These are phyloP conservation scores for Elaeis oleifera DNA, from an alignment of 202 grass and related monocot genomes.

Conservation along the genomic window DNA sequence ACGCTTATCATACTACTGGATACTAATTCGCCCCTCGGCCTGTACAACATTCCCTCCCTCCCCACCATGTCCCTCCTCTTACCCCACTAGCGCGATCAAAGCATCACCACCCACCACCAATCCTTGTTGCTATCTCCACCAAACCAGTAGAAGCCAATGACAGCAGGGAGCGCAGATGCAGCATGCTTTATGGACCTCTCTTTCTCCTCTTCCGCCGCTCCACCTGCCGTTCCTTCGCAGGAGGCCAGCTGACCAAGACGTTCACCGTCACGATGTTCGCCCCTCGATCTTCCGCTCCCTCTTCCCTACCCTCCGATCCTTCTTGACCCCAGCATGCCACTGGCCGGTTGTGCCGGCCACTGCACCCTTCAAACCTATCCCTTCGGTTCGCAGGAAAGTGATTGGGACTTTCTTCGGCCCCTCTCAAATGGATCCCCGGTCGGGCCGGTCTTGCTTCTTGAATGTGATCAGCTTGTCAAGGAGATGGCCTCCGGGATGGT, in stretches of 20 bases:
- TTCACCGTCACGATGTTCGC: background rate
- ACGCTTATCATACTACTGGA: too few species aligned
- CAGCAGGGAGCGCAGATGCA: too few species aligned
- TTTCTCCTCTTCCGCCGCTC: background rate
- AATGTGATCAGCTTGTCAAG: slow-evolving; percentile 6
- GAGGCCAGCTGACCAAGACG: background rate
- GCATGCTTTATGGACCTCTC: too few species aligned
- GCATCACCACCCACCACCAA: too few species aligned
- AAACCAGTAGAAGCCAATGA: too few species aligned
- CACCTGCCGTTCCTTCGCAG: background rate
- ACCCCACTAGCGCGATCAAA: too few species aligned
- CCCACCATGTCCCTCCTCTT: too few species aligned
- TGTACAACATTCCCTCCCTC: too few species aligned
- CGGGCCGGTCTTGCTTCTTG: slow-evolving; percentile 10
- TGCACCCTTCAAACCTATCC: background rate
- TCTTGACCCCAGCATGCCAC: background rate
- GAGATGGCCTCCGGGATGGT: slow-evolving; percentile 17
- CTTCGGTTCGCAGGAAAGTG: background rate
- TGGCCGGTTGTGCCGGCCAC: background rate
- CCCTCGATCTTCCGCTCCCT: background rate
- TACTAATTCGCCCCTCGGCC: too few species aligned
- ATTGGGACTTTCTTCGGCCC: slow-evolving; percentile 14
- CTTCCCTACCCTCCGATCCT: slow-evolving; percentile 8
- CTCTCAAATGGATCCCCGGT: background rate
- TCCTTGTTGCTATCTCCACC: too few species aligned